Evolutionary conservation across 352 stramenopile genomes (phyloP).

Genomic region (Phytopythium ostracodes): DNA sequence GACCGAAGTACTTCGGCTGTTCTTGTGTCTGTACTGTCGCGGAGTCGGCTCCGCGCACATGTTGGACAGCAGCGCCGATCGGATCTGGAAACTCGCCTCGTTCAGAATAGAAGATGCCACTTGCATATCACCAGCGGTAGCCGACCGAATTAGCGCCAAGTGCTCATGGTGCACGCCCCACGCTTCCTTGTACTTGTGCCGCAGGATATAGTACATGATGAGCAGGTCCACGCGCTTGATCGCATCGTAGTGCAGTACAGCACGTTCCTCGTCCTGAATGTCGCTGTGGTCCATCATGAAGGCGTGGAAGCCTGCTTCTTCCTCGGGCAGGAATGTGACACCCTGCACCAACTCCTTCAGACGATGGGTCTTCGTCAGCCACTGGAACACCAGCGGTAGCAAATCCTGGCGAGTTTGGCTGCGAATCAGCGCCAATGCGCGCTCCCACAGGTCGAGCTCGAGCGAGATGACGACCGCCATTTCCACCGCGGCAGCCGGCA

Average conservation of each 20-base stretch:
- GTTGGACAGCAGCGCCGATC: slow-evolving; percentile 53
- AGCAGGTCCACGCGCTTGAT: slow-evolving; percentile 76
- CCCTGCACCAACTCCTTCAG: slow-evolving; percentile 74
- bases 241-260: slow-evolving; percentile 52
- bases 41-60: slow-evolving; percentile 56
- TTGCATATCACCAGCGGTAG: slow-evolving; percentile 54
- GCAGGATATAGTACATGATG: slow-evolving; percentile 81
- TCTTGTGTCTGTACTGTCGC: slow-evolving; percentile 28
- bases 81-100: slow-evolving; percentile 61
- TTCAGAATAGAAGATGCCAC: slow-evolving; percentile 54
- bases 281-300: slow-evolving; percentile 72
- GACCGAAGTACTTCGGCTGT: background rate
- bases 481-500: slow-evolving; percentile 45
- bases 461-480: slow-evolving; percentile 76
- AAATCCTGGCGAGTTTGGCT: slow-evolving; percentile 53
- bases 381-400: slow-evolving; percentile 62
- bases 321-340: slow-evolving; percentile 40
- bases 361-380: slow-evolving; percentile 61
- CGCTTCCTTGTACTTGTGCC: slow-evolving; percentile 65
- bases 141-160: slow-evolving; percentile 61
- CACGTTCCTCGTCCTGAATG: slow-evolving; percentile 31
- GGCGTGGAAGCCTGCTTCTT: slow-evolving; percentile 60
- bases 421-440: slow-evolving; percentile 56
- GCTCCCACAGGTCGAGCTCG: slow-evolving; percentile 74
- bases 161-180: slow-evolving; percentile 79